phyloP scores from a whole-genome alignment of 768 basidiomycete species.

The Pleurotus platypus region DNA sequence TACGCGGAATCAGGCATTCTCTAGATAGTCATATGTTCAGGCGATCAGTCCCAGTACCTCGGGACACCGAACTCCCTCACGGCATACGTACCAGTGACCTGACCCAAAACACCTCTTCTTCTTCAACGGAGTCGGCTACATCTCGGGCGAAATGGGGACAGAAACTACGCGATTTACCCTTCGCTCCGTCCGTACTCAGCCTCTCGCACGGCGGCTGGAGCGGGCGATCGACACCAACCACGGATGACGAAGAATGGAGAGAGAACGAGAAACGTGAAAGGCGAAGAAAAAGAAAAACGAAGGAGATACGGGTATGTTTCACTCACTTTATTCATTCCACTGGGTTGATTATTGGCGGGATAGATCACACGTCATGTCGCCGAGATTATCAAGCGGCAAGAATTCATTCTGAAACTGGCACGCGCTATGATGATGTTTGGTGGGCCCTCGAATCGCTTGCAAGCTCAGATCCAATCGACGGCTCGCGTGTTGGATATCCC shows the following conservation, averaged over 20 bases:
- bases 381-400: slow-evolving; percentile 75
- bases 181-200: slow-evolving; percentile 12
- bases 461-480: slow-evolving; percentile 76
- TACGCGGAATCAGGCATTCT: slow-evolving; percentile 19
- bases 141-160: slow-evolving; percentile 28
- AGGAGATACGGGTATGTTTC: slow-evolving; percentile 53
- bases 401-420: slow-evolving; percentile 81
- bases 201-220: slow-evolving; percentile 17
- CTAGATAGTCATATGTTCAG: slow-evolving; percentile 13
- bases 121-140: background rate
- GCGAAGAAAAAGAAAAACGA: slow-evolving; percentile 62
- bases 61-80: background rate
- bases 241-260: slow-evolving; percentile 12
- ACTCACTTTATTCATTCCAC: background rate
- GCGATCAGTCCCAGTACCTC: background rate
- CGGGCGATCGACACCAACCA: slow-evolving; percentile 14
- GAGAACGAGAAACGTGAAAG: slow-evolving; percentile 34
- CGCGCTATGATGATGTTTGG: slow-evolving; percentile 91
- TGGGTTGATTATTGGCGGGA: background rate
- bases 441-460: slow-evolving; percentile 78
- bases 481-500: slow-evolving; percentile 74
- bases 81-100: background rate
- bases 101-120: background rate
- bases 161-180: slow-evolving; percentile 14
- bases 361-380: slow-evolving; percentile 85